Conservation (phyloP, 305 asterid genomes). For the Solanum hybrid region DNA sequence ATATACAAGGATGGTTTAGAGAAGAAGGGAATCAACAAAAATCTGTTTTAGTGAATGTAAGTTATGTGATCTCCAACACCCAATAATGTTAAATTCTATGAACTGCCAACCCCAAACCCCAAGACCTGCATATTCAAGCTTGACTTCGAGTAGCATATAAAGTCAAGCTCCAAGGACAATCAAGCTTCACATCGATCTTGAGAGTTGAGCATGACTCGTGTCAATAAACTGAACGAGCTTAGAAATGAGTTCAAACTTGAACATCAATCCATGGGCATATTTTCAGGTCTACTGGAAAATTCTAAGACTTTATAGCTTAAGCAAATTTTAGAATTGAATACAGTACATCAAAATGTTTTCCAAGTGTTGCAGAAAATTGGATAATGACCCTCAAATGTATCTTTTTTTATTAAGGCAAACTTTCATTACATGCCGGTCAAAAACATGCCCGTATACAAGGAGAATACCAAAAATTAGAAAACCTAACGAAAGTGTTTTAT, state of each 20-base stretch:
- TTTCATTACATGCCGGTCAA: neutral
- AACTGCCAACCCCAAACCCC: slow-evolving; percentile 16
- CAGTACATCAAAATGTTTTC: neutral
- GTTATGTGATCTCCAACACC: neutral
- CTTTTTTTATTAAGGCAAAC: neutral
- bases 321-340: neutral
- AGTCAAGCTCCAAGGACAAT: neutral
- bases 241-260: neutral
- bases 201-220: neutral
- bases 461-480: neutral
- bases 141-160: neutral
- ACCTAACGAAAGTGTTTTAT: neutral
- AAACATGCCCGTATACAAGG: neutral
- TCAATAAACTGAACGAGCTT: neutral
- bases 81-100: neutral
- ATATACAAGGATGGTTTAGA: neutral
- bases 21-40: neutral
- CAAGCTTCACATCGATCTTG: neutral
- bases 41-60: neutral
- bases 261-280: neutral
- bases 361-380: neutral
- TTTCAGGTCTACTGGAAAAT: neutral
- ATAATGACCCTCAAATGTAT: neutral
- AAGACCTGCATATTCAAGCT: neutral
- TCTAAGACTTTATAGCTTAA: neutral